Base-by-base conservation (phyloP, 371 early-diverging fungal genomes). In the Mucor velutinosus region DNA sequence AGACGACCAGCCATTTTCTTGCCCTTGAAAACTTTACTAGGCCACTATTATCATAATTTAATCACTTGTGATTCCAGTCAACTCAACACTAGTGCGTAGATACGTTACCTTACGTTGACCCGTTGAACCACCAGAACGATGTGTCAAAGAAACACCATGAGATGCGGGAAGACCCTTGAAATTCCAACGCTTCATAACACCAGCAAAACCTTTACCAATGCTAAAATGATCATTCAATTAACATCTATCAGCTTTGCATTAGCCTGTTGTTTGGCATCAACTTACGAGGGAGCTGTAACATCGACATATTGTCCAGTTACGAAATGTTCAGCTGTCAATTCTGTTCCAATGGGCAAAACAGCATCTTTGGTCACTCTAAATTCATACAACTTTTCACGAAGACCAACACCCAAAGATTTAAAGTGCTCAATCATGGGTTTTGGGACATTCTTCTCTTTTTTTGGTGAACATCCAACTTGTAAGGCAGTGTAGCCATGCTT, bases 1-100 rank as follows among this genome's bases (percentile, higher is more conserved):
- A 98, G 92, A 29, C 94, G 89, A 58, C 99, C 99, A 21, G 98
- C 91, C 98, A 98, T 98, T 80, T 98, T 98, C 83, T 97, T 98
- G 25, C 98, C 98, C 74, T 93, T 94, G 76, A 92, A 97, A 58
- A 97, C 97, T 58, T 88, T 91, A 37, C 96, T 96, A 57, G 98
- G 98, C 84, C 82, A 84, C 82, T 83, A 72, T 14, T 41, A 23
- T 15, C n/a, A 57, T n/a, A 3, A 12, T 23, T 32, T 23, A 51
- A 10, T 59, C n/a, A 8, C 15, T 65, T 14, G 14, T 2, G 37
- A 6, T 32, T 6, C 15, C 30, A n/a, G 27, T 4, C 15, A 5
- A 55, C 23, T 10, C 10, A 14, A 11, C 37, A 14, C 14, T 37
- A 2, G 1, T 12, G 7, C 37, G 37, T 7, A 37, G 17, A 27